A percentile compares a stretch with the other conserved stretches of the same genome.
These are phyloP conservation scores for Aspergillus sp. DNA, from an alignment of 2,329 filamentous ascomycete species.

Conservation along the genomic window DNA sequence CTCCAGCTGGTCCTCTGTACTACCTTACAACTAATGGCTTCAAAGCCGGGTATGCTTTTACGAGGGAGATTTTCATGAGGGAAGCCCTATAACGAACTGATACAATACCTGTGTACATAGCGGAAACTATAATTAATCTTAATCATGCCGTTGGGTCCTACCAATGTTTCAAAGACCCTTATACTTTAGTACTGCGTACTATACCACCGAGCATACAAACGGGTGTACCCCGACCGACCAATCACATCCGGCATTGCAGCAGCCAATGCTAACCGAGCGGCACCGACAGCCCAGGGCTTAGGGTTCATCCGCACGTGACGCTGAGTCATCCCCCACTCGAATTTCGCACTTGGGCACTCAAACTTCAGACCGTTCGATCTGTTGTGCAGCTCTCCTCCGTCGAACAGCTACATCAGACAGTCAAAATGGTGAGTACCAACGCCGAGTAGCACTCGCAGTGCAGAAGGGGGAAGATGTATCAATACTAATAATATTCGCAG, in stretches of 20 bases:
- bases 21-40: background rate
- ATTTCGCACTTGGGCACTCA: conserved; percentile 37
- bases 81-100: too few relatives aligned
- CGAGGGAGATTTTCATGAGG: too few relatives aligned
- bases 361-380: conserved; percentile 25
- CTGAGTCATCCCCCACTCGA: conserved; percentile 43
- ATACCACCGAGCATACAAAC: too few relatives aligned
- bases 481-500: conserved; percentile 46
- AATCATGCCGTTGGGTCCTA: background rate
- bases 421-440: conserved; percentile 40
- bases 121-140: background rate
- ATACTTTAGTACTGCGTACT: too few relatives aligned
- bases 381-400: conserved; percentile 32
- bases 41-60: background rate
- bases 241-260: conserved; percentile 1
- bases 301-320: conserved; percentile 25
- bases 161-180: too few relatives aligned
- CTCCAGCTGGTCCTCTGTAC: too few relatives aligned
- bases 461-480: background rate
- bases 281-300: conserved; percentile 34
- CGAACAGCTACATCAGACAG: conserved; percentile 40
- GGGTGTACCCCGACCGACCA: conserved; percentile 3
- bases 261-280: conserved; percentile 23
- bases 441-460: background rate
- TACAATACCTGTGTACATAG: background rate